Evolutionary conservation across 768 basidiomycete species (phyloP).

Genomic region (Serendipita sp.): DNA sequence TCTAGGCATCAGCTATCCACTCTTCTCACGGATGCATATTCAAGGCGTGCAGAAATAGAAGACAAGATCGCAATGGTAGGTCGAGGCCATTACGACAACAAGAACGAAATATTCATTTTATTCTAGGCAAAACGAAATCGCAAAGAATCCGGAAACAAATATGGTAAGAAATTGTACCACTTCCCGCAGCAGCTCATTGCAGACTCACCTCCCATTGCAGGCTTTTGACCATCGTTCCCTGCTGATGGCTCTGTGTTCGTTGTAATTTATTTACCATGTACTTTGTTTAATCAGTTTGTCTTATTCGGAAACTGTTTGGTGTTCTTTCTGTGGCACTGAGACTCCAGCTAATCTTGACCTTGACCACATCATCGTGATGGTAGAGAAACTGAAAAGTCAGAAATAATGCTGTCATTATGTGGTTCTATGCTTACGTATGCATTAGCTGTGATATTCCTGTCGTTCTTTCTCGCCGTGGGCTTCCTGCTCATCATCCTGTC

Average conservation of each 20-base stretch:
- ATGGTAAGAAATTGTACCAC: conserved; percentile 31
- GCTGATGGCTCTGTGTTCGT: background rate
- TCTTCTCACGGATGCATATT: conserved; percentile 64
- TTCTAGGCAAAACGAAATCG: conserved; percentile 58
- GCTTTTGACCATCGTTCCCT: background rate
- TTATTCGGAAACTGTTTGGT: background rate
- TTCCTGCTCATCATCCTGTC: conserved; percentile 95
- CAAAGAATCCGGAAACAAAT: conserved; percentile 85
- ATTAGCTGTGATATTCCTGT: conserved; percentile 84
- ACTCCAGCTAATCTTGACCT: background rate
- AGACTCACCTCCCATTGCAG: background rate
- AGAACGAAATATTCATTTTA: too few species aligned
- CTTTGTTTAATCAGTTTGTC: background rate
- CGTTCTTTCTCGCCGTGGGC: conserved; percentile 94
- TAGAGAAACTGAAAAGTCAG: conserved; percentile 5
- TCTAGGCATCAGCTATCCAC: conserved; percentile 68
- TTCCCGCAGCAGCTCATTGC: background rate
- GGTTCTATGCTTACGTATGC: background rate
- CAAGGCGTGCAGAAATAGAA: conserved; percentile 68
- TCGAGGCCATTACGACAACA: background rate
- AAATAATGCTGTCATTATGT: background rate
- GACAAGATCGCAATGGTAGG: conserved; percentile 46
- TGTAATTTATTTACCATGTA: background rate
- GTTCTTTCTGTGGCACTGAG: background rate
- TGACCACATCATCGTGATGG: conserved; percentile 3